Conservation (phyloP, 495 filamentous ascomycete species). For the Daldinia loculata region DNA sequence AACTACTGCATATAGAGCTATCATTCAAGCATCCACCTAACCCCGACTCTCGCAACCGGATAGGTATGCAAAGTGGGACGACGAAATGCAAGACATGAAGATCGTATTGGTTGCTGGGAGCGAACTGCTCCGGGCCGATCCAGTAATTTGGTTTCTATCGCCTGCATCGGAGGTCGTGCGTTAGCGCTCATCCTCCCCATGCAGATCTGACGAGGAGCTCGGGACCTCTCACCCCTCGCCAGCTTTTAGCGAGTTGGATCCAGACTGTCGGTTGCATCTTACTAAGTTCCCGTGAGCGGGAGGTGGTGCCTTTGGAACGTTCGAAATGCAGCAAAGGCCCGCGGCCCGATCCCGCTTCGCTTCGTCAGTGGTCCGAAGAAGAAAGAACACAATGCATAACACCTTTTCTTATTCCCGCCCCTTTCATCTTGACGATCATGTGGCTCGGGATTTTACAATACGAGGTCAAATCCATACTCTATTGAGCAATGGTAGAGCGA, state of each 20-base stretch:
- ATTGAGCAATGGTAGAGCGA: constrained; percentile 15
- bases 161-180: constrained; percentile 34
- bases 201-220: constrained; percentile 34
- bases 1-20: constrained; percentile 5
- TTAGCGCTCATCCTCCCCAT: constrained; percentile 30
- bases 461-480: constrained; percentile 15
- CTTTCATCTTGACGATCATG: constrained; percentile 9
- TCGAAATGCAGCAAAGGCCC: constrained; percentile 15
- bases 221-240: constrained; percentile 19
- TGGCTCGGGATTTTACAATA: constrained; percentile 23
- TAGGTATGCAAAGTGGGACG: constrained; percentile 5
- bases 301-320: not conserved
- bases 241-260: constrained; percentile 19
- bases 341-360: constrained; percentile 21
- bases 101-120: constrained; percentile 19
- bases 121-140: constrained; percentile 26
- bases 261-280: constrained; percentile 38
- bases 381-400: not conserved
- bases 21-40: constrained; percentile 13
- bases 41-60: constrained; percentile 17
- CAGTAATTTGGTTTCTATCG: constrained; percentile 19
- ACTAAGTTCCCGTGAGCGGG: constrained; percentile 11
- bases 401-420: constrained; percentile 5
- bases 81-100: not conserved
- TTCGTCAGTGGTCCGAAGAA: constrained; percentile 14